A percentile compares a stretch with the other conserved stretches of the same genome.
phyloP scores from a whole-genome alignment of 768 basidiomycete genomes.

The Flagelloscypha sp. region DNA sequence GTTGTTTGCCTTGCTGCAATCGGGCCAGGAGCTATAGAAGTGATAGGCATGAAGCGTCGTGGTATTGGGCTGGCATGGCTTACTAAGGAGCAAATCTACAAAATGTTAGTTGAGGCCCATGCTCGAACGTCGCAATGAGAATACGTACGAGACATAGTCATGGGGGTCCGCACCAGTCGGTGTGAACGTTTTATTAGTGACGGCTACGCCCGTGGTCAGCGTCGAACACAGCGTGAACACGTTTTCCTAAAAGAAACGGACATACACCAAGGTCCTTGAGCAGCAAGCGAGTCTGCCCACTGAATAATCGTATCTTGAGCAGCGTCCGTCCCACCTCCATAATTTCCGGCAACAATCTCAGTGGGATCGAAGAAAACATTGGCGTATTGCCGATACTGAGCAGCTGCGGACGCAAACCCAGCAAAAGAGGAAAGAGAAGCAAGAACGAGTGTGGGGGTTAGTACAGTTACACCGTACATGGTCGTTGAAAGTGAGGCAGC shows the following conservation, averaged over 20 bases:
- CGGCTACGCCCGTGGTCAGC: too few species aligned
- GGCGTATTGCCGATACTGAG: too few species aligned
- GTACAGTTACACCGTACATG: too few species aligned
- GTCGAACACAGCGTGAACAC: too few species aligned
- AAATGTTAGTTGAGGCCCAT: too few species aligned
- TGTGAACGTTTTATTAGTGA: constrained; percentile 5
- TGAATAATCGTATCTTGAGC: constrained; percentile 4
- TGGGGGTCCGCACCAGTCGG: constrained; percentile 5
- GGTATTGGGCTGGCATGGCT: too few species aligned
- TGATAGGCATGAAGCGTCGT: too few species aligned
- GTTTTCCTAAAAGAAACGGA: background rate
- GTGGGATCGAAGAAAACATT: constrained; percentile 5
- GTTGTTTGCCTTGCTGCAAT: constrained; percentile 30
- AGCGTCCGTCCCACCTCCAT: background rate
- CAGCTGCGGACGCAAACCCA: too few species aligned
- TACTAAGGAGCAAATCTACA: too few species aligned
- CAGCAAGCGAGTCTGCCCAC: constrained; percentile 5
- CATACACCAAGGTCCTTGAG: constrained; percentile 8
- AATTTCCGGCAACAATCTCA: background rate
- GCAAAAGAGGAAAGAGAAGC: too few species aligned
- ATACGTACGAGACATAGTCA: constrained; percentile 11
- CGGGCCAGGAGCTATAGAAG: constrained; percentile 24
- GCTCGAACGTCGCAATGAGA: constrained; percentile 8
- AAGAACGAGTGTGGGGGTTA: too few species aligned
- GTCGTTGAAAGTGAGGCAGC: too few species aligned